Conservation (phyloP, 768 basidiomycete species). For the Butyriboletus loyo region DNA sequence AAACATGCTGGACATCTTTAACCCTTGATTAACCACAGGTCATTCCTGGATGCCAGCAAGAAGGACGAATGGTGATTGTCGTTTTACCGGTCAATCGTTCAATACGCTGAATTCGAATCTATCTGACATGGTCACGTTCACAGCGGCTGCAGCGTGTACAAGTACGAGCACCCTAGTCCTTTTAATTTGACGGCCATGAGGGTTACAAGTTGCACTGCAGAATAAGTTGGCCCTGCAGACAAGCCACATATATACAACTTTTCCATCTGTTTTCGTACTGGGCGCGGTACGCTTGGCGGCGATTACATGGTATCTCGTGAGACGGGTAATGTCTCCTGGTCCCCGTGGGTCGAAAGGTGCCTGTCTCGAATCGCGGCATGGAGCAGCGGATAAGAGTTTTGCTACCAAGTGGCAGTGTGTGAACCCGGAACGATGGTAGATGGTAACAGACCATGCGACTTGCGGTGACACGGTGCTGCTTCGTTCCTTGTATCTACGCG, state of each 20-base stretch:
- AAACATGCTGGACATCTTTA: background rate
- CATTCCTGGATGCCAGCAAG: background rate
- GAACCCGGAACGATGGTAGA: background rate
- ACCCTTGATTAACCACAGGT: background rate
- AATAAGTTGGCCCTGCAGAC: background rate
- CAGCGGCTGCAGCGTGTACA: background rate
- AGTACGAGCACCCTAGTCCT: background rate
- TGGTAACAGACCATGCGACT: conserved; percentile 4
- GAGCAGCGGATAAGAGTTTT: no score
- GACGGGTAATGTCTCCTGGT: background rate
- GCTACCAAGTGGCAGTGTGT: no score
- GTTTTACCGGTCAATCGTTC: background rate
- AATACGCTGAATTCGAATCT: background rate
- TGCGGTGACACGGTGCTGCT: background rate
- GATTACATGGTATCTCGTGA: background rate
- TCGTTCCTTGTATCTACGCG: conserved; percentile 11
- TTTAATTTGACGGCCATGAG: background rate
- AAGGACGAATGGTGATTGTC: background rate
- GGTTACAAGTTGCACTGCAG: background rate
- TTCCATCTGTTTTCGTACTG: background rate
- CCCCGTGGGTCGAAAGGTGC: no score
- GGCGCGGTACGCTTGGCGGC: background rate
- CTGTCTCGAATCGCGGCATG: no score
- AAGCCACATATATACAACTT: background rate
- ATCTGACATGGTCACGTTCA: background rate